Percentiles rank a stretch among this genome's conserved stretches.
These are phyloP conservation scores for Solanum clarkiae DNA, from an alignment of 257 asterid species.

Conservation along the genomic window DNA sequence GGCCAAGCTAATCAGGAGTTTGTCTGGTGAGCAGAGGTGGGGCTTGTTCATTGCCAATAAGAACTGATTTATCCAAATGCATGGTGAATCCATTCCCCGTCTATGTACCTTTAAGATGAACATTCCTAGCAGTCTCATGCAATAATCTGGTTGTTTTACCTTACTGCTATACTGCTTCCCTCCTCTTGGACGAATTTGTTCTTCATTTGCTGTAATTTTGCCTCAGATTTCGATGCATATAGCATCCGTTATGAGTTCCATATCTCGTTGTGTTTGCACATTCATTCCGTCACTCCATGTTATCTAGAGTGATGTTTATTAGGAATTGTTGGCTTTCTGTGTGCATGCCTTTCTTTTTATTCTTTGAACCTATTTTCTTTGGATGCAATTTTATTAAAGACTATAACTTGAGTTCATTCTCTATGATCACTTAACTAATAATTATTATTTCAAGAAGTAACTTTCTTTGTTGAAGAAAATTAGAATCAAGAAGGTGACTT, in stretches of 20 bases:
- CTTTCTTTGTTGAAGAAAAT: neutral
- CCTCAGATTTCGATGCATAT: neutral
- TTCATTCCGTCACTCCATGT: neutral
- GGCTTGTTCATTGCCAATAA: constrained; percentile 83
- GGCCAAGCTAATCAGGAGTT: constrained; percentile 59
- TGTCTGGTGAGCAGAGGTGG: constrained; percentile 96
- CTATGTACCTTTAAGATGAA: neutral
- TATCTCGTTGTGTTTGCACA: neutral
- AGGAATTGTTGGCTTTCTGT: neutral
- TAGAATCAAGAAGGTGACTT: too few species aligned
- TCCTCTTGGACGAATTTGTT: neutral
- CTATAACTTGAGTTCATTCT: neutral
- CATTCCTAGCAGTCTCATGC: neutral
- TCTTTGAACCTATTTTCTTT: neutral
- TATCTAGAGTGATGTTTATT: neutral
- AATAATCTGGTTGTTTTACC: neutral
- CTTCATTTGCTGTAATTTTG: neutral
- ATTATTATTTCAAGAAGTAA: neutral
- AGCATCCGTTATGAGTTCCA: neutral
- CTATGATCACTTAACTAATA: neutral
- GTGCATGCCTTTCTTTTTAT: neutral
- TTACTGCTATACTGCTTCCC: neutral
- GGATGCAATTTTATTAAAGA: neutral
- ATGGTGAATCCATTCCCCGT: neutral
- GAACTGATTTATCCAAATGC: constrained; percentile 17